Base-by-base conservation (phyloP, 176 grass and related monocot genomes). In the Bromus sterilis region DNA sequence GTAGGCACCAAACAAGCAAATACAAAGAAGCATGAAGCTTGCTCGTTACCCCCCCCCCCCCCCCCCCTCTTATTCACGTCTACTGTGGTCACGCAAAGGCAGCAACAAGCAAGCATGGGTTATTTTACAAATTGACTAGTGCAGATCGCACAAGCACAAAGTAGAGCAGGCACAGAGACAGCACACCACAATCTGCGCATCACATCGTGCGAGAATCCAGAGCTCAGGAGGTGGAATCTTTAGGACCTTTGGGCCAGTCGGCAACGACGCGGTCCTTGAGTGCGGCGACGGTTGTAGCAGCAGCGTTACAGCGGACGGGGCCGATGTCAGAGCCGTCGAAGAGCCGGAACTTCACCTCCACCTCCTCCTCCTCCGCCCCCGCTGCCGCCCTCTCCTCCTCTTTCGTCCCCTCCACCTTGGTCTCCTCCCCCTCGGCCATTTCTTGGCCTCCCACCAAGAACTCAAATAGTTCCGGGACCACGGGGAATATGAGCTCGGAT, bases 301-400 rank as follows among this genome's bases (percentile, higher is more conserved):
- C 74, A 13, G 87, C 85, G 73, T 87, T 90, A 79, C 79, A 93
- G 81, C 91, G 81, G 21, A 93, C 5, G 34, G 91, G 91, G 9
- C 91, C 91, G 81, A 93, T 89, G 57, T 93, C 87, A 36, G 91
- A 90, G 78, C 91, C 91, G n/a, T 93, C 91, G 41, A 82, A 90
- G 14, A 93, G 87, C n/a, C 91, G 87, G 62, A 93, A 93, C 82
- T 82, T 89, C 8, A 93, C 84, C 53, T 93, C 91, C 20, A 93
- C 76, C 87, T 82, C 87, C 58, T 93, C 91, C 29, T 82, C 87
- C 44, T 8, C 84, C 55, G 33, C 86, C 33, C 14, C 41, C 42
- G 65, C 65, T 15, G 69, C 61, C 34, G 56, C 66, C 74, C 48
- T 46, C 78, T 63, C 78, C 56, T 77, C 64, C 65, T 25, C 87